phyloP scores from a whole-genome alignment of 306 rosid genomes.

The Rosa multiflora region DNA sequence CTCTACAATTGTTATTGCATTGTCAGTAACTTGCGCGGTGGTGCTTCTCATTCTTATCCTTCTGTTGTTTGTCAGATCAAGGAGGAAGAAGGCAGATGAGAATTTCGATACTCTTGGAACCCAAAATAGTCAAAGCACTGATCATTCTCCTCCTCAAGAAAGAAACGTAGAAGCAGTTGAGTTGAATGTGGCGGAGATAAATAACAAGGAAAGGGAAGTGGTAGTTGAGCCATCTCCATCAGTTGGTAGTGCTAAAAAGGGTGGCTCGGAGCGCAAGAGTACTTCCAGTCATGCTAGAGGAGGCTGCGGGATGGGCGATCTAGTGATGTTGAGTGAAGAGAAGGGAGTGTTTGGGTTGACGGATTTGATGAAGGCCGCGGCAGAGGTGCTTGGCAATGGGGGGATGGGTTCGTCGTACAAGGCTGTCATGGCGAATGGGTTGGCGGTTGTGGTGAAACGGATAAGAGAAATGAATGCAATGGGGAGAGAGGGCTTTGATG shows the following conservation, averaged over 20 bases:
- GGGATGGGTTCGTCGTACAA: conserved; percentile 73
- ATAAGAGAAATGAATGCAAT: conserved; percentile 61
- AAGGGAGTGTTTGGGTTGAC: conserved; percentile 66
- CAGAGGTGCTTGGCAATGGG: conserved; percentile 78
- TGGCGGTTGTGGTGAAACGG: conserved; percentile 84
- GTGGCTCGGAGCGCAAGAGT: not conserved
- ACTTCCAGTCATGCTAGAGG: conserved; percentile 1
- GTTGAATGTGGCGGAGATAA: conserved; percentile 44
- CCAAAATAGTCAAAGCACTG: not conserved
- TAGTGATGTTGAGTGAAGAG: conserved; percentile 56
- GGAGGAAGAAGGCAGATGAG: conserved; percentile 19
- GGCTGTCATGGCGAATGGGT: conserved; percentile 73
- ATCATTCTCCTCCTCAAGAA: not conserved
- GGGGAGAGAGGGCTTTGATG: conserved; percentile 62
- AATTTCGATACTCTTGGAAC: conserved; percentile 2
- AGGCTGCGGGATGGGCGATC: conserved; percentile 30
- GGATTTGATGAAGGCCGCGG: conserved; percentile 79
- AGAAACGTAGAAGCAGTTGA: conserved; percentile 23
- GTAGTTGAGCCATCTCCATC: not conserved
- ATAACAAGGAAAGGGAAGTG: conserved; percentile 31
- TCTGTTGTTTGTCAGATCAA: conserved; percentile 27
- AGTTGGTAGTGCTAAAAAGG: not conserved
- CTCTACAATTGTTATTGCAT: conserved; percentile 26
- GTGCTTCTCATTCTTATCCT: conserved; percentile 31
- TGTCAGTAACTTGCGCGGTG: conserved; percentile 18